A percentile compares a stretch with the other conserved stretches of the same genome.
Conservation (phyloP, 768 basidiomycete species). For the Lentinula raphanica region DNA sequence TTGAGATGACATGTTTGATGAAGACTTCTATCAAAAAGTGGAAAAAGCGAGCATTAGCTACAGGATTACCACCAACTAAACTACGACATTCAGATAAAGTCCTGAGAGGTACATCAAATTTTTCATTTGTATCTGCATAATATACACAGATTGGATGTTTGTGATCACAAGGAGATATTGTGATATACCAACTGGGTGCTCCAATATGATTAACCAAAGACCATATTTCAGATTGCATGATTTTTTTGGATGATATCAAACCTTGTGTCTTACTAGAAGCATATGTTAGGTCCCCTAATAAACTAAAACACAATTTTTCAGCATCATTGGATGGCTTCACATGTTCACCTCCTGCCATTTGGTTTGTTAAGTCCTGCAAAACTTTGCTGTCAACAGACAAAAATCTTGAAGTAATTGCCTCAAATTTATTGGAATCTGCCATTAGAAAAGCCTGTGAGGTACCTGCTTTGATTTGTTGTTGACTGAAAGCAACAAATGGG, state of each 20-base stretch:
- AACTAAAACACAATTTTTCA: background rate
- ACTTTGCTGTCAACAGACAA: background rate
- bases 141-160: slow-evolving; percentile 29
- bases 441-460: background rate
- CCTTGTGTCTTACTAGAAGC: slow-evolving; percentile 5
- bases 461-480: slow-evolving; percentile 25
- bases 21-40: slow-evolving; percentile 14
- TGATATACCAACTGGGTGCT: slow-evolving; percentile 30
- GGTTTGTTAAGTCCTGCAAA: background rate
- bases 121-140: slow-evolving; percentile 20
- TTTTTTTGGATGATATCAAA: slow-evolving; percentile 10
- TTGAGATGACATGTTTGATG: slow-evolving; percentile 11
- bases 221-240: slow-evolving; percentile 13
- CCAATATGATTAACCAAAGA: slow-evolving; percentile 10
- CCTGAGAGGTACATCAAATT: slow-evolving; percentile 8
- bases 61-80: slow-evolving; percentile 12
- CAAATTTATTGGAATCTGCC: background rate
- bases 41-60: slow-evolving; percentile 15
- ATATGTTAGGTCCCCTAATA: background rate
- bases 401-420: background rate
- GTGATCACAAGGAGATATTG: slow-evolving; percentile 25
- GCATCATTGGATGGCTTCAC: background rate
- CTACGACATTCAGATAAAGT: background rate
- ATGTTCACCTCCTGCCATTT: background rate
- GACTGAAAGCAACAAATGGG: slow-evolving; percentile 32